Evolutionary conservation across 352 stramenopile genomes (phyloP), one percentile per base, ranked within the genome.

Genomic region (Pythium biforme): DNA sequence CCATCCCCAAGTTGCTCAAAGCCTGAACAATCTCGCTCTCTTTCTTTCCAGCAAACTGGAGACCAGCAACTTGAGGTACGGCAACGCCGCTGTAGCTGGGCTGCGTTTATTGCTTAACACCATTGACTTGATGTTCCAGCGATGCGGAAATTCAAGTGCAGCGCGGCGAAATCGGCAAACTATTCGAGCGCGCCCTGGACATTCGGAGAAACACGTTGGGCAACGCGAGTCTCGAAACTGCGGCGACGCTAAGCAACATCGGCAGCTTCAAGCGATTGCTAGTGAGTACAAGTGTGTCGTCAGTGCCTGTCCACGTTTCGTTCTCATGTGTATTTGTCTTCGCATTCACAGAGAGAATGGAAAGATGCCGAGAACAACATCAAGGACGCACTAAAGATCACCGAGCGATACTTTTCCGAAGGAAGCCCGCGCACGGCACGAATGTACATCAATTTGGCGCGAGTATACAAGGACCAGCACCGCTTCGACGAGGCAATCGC

Each of bases 181-280:
- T 92, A 3, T 94, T 90, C 48, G 70, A 83, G 1, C 81, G 77
- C 22, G 85, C 85, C 15, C 52, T 92, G 17, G 70, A 66, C 25
- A 94, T 94, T 63, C 82, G 85, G 41, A 73, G 83, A 5, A 89
- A 68, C 12, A 88, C 72, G 11, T 72, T 94, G 29, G 84, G 84
- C 0, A 90, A 89, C 29, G 79, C 83, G 39, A 94, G 80, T 64
- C 85, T 90, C 17, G 85, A 94, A 59, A 92, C 82, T 1, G 85
- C 85, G 7, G 78, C 85, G 6, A 94, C 82, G 14, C 57, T 94
- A 7, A 94, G 89, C 67, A 94, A 94, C 51, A 87, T 94, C 26
- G 85, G 85, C 34, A 94, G 88, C 64, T 90, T 88, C 71, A 92
- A 92, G 64, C 79, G 82, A 26, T 65, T 88, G 12, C 71, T 79